Conservation (phyloP, 2,329 filamentous ascomycete species). For the Falciphora oryzae region DNA sequence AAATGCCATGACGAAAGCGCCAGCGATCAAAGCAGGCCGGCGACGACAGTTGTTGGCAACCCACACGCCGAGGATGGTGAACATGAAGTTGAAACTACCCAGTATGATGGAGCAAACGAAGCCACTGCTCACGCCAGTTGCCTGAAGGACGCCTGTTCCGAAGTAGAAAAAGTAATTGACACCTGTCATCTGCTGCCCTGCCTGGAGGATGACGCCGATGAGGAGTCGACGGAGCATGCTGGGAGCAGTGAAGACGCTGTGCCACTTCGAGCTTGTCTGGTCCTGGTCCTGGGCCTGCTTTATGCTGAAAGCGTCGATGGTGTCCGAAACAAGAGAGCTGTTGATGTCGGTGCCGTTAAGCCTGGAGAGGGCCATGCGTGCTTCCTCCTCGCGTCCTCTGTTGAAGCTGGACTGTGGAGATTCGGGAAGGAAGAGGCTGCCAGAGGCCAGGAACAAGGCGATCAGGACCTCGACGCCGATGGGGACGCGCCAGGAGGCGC, state of each 20-base stretch:
- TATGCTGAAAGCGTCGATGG: slow-evolving; percentile 15
- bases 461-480: slow-evolving; percentile 48
- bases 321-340: slow-evolving; percentile 14
- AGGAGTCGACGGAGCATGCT: slow-evolving; percentile 59
- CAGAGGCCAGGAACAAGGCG: slow-evolving; percentile 43
- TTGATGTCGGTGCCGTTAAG: slow-evolving; percentile 14
- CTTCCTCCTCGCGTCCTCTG: slow-evolving; percentile 12
- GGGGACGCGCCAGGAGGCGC: slow-evolving; percentile 55
- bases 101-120: slow-evolving; percentile 65
- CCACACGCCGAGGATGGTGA: slow-evolving; percentile 61
- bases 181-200: slow-evolving; percentile 63
- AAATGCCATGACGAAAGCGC: slow-evolving; percentile 60
- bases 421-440: slow-evolving; percentile 48
- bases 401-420: slow-evolving; percentile 35
- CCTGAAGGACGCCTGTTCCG: slow-evolving; percentile 58
- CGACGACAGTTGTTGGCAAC: slow-evolving; percentile 63
- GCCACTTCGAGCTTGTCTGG: slow-evolving; percentile 43
- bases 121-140: slow-evolving; percentile 56
- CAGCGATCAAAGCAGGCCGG: slow-evolving; percentile 60
- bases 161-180: slow-evolving; percentile 56
- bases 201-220: slow-evolving; percentile 58
- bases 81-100: slow-evolving; percentile 20
- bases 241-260: slow-evolving; percentile 55
- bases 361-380: slow-evolving; percentile 12
- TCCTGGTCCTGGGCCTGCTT: slow-evolving; percentile 36